These are phyloP conservation scores for Lathyrus oleraceus DNA, from an alignment of 306 rosid species.

Conservation along the genomic window DNA sequence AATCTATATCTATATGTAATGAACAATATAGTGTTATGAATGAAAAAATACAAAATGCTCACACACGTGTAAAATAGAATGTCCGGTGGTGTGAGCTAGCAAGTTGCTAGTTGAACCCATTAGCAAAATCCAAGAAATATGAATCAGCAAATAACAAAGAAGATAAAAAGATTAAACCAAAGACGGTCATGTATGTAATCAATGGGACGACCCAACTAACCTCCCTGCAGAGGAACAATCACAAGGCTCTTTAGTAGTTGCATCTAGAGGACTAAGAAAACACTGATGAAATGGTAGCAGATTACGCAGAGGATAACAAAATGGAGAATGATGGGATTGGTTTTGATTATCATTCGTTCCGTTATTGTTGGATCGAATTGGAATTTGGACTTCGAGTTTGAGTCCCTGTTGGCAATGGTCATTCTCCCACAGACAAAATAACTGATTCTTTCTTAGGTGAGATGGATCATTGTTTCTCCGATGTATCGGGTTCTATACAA, in stretches of 20 bases:
- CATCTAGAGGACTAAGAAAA: not conserved
- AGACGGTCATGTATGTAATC: no score
- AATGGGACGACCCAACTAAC: constrained; percentile 7
- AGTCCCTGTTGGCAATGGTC: constrained; percentile 70
- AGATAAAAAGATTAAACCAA: not conserved
- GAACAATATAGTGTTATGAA: not conserved
- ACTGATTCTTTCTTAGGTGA: constrained; percentile 49
- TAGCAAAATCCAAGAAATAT: constrained; percentile 19
- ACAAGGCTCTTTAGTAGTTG: constrained; percentile 5
- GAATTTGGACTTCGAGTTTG: constrained; percentile 59
- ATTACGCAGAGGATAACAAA: constrained; percentile 6
- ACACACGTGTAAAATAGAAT: not conserved
- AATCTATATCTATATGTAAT: not conserved
- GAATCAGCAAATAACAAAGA: not conserved
- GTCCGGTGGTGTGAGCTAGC: not conserved
- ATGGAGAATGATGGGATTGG: not conserved
- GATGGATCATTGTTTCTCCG: constrained; percentile 65
- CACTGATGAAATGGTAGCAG: not conserved
- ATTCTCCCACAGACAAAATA: constrained; percentile 73
- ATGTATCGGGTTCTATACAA: no score
- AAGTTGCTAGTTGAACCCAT: not conserved
- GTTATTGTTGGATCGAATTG: constrained; percentile 39
- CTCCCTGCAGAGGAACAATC: constrained; percentile 23
- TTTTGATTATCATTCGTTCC: constrained; percentile 28
- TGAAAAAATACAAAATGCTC: not conserved